phyloP scores from a whole-genome alignment of 768 basidiomycete species.

The Neoboletus magnificus region DNA sequence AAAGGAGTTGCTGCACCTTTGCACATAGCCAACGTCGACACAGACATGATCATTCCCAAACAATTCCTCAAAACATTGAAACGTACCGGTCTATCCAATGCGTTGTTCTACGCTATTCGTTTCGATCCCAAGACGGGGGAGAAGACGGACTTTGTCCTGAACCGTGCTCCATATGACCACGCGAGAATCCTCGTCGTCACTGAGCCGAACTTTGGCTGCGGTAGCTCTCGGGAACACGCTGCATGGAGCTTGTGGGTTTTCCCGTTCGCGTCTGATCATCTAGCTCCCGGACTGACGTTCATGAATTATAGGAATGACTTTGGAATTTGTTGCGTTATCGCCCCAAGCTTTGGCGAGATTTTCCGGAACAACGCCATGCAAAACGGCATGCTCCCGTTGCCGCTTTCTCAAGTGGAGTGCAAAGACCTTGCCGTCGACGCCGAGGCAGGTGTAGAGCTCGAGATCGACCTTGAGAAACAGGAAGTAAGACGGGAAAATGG shows the following conservation, averaged over 20 bases:
- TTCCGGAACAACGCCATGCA: constrained; percentile 89
- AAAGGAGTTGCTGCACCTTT: constrained; percentile 79
- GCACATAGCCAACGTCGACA: constrained; percentile 83
- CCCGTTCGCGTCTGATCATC: background rate
- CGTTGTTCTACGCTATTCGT: constrained; percentile 78
- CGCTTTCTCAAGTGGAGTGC: constrained; percentile 68
- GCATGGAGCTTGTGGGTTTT: constrained; percentile 76
- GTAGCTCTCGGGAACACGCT: constrained; percentile 88
- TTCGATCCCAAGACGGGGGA: constrained; percentile 75
- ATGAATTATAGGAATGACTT: constrained; percentile 65
- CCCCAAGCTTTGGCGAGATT: constrained; percentile 88
- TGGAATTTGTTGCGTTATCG: constrained; percentile 84
- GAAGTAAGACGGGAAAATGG: constrained; percentile 76
- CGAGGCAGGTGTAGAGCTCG: constrained; percentile 67
- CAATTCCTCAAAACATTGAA: constrained; percentile 92
- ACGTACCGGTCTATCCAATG: constrained; percentile 80
- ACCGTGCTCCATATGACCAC: constrained; percentile 71
- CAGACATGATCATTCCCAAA: constrained; percentile 93
- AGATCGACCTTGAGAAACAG: constrained; percentile 81
- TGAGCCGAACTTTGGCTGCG: constrained; percentile 89
- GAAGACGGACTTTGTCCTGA: constrained; percentile 82
- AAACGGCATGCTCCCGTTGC: constrained; percentile 86
- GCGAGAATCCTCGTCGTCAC: constrained; percentile 80
- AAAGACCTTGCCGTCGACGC: constrained; percentile 74
- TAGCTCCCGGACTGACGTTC: constrained; percentile 1